phyloP scores from a whole-genome alignment of 805 yeast species.

The Cyberlindnera americana region DNA sequence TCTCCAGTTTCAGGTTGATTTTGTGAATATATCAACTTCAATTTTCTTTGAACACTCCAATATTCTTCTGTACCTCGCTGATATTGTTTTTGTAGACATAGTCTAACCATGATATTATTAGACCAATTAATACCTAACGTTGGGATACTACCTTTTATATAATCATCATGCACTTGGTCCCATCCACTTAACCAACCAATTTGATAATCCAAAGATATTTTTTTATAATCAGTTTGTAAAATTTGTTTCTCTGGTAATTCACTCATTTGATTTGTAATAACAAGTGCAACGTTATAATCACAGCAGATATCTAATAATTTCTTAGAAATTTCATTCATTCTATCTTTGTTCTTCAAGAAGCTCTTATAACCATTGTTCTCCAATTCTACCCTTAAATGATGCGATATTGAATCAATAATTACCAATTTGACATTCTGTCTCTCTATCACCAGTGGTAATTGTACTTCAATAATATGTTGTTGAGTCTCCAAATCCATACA shows the following conservation, averaged over 20 bases:
- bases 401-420: slow-evolving; percentile 79
- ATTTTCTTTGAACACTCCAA: slow-evolving; percentile 29
- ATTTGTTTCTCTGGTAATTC: slow-evolving; percentile 43
- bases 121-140: slow-evolving; percentile 57
- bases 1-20: slow-evolving; percentile 9
- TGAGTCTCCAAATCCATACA: slow-evolving; percentile 70
- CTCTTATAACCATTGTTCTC: slow-evolving; percentile 25
- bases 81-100: slow-evolving; percentile 42
- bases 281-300: slow-evolving; percentile 51
- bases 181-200: slow-evolving; percentile 74
- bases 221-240: slow-evolving; percentile 22
- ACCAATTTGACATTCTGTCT: slow-evolving; percentile 46
- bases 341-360: slow-evolving; percentile 37
- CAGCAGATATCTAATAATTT: slow-evolving; percentile 48
- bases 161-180: slow-evolving; percentile 38
- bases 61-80: slow-evolving; percentile 30
- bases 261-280: slow-evolving; percentile 78
- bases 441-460: slow-evolving; percentile 56
- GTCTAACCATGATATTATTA: slow-evolving; percentile 45
- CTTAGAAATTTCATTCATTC: slow-evolving; percentile 39
- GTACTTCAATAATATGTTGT: slow-evolving; percentile 67
- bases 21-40: slow-evolving; percentile 41
- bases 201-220: slow-evolving; percentile 55
- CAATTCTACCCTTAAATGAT: slow-evolving; percentile 67
- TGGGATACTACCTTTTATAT: slow-evolving; percentile 37